These are phyloP conservation scores for Coriolopsis trogii DNA, from an alignment of 1,284 basidiomycete genomes.

Conservation along the genomic window DNA sequence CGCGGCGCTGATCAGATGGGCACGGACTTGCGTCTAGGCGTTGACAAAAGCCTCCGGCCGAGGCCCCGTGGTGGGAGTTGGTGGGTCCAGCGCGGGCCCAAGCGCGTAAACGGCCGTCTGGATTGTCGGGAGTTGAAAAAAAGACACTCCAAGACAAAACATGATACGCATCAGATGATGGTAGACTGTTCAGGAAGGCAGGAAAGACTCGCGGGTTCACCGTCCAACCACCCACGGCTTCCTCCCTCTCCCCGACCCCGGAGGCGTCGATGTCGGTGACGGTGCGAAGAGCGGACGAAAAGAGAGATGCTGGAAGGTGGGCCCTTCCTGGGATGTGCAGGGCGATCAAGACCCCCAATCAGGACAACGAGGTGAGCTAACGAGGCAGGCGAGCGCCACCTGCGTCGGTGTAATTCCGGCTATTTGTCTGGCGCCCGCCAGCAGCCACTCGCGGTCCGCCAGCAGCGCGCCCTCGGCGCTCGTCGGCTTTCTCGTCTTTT, in stretches of 20 bases:
- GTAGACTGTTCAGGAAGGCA: neutral
- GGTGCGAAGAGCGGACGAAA: neutral
- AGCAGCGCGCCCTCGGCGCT: too few relatives aligned
- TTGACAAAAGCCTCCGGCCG: neutral
- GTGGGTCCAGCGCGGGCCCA: slow-evolving; percentile 1
- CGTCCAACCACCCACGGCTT: neutral
- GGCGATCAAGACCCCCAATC: neutral
- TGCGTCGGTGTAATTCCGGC: slow-evolving; percentile 3
- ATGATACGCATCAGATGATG: neutral
- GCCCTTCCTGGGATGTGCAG: neutral
- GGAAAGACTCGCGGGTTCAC: neutral
- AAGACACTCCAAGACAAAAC: neutral
- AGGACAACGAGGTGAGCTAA: neutral
- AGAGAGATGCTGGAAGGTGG: neutral
- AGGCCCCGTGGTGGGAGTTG: neutral
- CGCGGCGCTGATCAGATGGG: neutral
- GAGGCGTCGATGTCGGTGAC: neutral
- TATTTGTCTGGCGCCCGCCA: neutral
- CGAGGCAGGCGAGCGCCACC: neutral
- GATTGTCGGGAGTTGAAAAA: slow-evolving; percentile 3
- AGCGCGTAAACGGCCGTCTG: neutral
- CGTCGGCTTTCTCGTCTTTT: neutral
- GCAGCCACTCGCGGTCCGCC: slow-evolving; percentile 1
- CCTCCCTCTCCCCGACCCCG: neutral
- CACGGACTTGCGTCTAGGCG: neutral